Conservation (phyloP, 768 basidiomycete species). For the Leccinum rimulosum region DNA sequence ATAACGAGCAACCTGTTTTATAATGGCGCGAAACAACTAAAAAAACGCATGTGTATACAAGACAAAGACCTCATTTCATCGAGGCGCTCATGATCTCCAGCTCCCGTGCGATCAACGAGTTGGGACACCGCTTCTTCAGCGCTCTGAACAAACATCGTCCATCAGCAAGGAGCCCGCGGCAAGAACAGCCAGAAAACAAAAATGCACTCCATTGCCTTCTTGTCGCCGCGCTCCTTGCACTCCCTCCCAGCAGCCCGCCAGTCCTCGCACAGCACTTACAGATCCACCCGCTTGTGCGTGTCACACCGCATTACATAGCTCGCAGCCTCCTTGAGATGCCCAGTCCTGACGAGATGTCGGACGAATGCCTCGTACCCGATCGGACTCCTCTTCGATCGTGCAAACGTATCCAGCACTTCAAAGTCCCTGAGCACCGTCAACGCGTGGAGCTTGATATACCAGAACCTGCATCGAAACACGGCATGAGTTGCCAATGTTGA, state of each 20-base stretch:
- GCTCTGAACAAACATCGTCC: conserved; percentile 44
- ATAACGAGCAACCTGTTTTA: too few species aligned
- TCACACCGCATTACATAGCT: conserved; percentile 84
- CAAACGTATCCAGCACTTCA: conserved; percentile 80
- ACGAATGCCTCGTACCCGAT: conserved; percentile 96
- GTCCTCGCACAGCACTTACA: conserved; percentile 89
- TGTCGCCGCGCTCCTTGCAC: conserved; percentile 88
- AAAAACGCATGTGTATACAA: background rate
- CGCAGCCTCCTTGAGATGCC: conserved; percentile 73
- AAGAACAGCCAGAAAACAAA: background rate
- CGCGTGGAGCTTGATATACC: conserved; percentile 88
- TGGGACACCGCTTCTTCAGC: conserved; percentile 71
- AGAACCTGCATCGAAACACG: conserved; percentile 57
- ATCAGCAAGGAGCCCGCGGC: conserved; percentile 1
- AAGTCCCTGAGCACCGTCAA: conserved; percentile 80
- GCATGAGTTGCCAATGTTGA: background rate
- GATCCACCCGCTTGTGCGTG: conserved; percentile 72
- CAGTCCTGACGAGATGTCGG: conserved; percentile 69
- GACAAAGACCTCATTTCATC: conserved; percentile 56
- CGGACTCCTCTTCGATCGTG: conserved; percentile 84
- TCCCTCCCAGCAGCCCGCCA: conserved; percentile 87
- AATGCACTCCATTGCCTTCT: conserved; percentile 79
- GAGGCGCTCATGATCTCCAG: conserved; percentile 60
- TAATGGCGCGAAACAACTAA: background rate
- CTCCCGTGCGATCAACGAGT: conserved; percentile 77